phyloP scores from a whole-genome alignment of 768 basidiomycete genomes.

The Agrocybe pediades region DNA sequence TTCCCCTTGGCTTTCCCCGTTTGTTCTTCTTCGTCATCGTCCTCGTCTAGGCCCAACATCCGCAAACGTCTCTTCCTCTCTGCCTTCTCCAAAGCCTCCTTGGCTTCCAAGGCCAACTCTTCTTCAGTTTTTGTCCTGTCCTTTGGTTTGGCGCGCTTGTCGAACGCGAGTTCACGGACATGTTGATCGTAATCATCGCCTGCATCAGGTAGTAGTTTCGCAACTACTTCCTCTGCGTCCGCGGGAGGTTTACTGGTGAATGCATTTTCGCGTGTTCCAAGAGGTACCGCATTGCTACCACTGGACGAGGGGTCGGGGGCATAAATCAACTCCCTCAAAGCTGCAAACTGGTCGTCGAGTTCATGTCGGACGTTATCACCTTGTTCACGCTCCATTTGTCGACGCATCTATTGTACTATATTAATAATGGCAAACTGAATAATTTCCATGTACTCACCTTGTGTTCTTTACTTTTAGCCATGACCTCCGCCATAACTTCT shows the following conservation, averaged over 20 bases:
- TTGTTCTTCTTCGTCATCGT: constrained; percentile 63
- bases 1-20: constrained; percentile 38
- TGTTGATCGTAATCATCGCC: constrained; percentile 87
- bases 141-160: constrained; percentile 90
- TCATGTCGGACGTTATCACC: constrained; percentile 85
- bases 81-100: constrained; percentile 82
- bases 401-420: constrained; percentile 53
- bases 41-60: constrained; percentile 82
- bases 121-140: constrained; percentile 97
- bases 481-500: constrained; percentile 97
- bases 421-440: background rate
- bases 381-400: constrained; percentile 87
- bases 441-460: constrained; percentile 65
- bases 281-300: constrained; percentile 37
- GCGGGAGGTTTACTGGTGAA: constrained; percentile 10
- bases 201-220: constrained; percentile 24
- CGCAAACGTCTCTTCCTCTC: constrained; percentile 77
- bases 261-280: constrained; percentile 23
- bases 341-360: constrained; percentile 86
- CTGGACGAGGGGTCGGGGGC: constrained; percentile 49
- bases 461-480: constrained; percentile 95
- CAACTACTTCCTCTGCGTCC: constrained; percentile 19
- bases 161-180: constrained; percentile 91
- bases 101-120: constrained; percentile 87
- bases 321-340: constrained; percentile 75